Evolutionary conservation across 768 basidiomycete species (phyloP).

Genomic region (Phaeotremella skinneri): DNA sequence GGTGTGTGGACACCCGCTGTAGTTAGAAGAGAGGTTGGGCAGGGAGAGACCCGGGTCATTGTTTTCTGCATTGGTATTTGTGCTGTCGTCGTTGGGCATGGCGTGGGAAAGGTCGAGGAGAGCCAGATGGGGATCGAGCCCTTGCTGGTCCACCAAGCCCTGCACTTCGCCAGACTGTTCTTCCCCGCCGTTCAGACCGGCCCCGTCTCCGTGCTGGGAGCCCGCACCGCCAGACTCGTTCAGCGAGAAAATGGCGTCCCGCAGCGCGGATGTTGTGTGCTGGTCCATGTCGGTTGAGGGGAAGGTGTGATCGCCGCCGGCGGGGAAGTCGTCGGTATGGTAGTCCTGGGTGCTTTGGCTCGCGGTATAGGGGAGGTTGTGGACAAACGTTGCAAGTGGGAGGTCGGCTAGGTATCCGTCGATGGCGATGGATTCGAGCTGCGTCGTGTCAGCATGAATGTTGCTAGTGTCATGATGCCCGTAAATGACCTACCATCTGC

Average conservation of each 20-base stretch:
- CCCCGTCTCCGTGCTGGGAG: conserved; percentile 20
- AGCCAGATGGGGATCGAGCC: conserved; percentile 42
- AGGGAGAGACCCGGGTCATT: conserved; percentile 15
- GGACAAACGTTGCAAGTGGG: conserved; percentile 40
- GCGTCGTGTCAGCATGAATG: background rate
- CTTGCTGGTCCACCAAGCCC: conserved; percentile 5
- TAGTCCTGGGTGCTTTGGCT: conserved; percentile 11
- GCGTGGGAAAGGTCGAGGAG: conserved; percentile 38
- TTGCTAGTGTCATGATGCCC: background rate
- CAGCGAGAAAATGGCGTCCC: conserved; percentile 47
- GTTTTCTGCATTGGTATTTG: conserved; percentile 8
- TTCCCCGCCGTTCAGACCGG: conserved; percentile 14
- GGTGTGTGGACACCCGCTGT: conserved; percentile 29
- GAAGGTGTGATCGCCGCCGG: conserved; percentile 29
- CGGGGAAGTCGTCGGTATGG: conserved; percentile 31
- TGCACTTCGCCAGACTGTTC: conserved; percentile 24
- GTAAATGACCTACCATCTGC: conserved; percentile 35
- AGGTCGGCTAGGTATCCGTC: conserved; percentile 48
- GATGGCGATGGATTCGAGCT: conserved; percentile 47
- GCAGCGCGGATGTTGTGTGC: conserved; percentile 45
- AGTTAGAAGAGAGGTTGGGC: conserved; percentile 11
- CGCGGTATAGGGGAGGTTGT: conserved; percentile 38
- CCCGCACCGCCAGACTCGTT: conserved; percentile 33
- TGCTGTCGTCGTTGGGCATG: conserved; percentile 25
- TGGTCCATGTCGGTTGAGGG: conserved; percentile 43